Evolutionary conservation across 176 grass and related monocot species (phyloP), one percentile per base, ranked within the genome.

Genomic region (Leersia perrieri): DNA sequence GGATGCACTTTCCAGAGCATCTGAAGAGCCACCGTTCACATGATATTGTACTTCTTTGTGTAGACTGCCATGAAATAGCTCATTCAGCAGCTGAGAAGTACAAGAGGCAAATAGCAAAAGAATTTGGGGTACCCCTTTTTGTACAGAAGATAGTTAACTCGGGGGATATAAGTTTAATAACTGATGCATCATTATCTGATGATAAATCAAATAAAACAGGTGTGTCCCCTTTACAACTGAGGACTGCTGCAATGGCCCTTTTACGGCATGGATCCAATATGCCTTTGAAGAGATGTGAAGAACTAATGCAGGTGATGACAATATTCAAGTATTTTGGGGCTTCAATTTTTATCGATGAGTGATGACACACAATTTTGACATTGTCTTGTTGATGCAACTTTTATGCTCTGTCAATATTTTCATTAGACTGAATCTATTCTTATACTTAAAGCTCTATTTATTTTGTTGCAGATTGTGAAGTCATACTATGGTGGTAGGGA

Each of bases 1-100:
- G 95, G 83, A 93, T 94, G 90, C 92, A 95, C 83, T 98, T 98
- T 85, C 92, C 95, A 28, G 95, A 98, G 84, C 92, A 98, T 91
- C 88, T 98, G 38, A 98, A 98, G 83, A 95, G 90, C n/a, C 92
- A 98, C 34, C 89, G 92, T 64, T 98, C 95, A 78, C 92, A 95
- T 94, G 95, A 98, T 78, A 95, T 98, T 89, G 95, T 98, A 53
- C 88, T 98, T 75, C 78, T 98, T 0, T 98, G 95, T 83, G 95
- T 98, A 30, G 95, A 98, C 32, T 98, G 95, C 74, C 92, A 95
- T 42, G 95, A 98, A 88, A 77, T 89, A 44, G 90, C 92, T 76
- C 95, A 98, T 89, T 81, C 85, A 74, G 88, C 92, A 33, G 88
- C 95, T 51, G 95, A 98, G 78, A 95, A 89, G 73, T 95, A 95